Conservation (phyloP, 2,329 filamentous ascomycete genomes). For the Westerdykella sp. region DNA sequence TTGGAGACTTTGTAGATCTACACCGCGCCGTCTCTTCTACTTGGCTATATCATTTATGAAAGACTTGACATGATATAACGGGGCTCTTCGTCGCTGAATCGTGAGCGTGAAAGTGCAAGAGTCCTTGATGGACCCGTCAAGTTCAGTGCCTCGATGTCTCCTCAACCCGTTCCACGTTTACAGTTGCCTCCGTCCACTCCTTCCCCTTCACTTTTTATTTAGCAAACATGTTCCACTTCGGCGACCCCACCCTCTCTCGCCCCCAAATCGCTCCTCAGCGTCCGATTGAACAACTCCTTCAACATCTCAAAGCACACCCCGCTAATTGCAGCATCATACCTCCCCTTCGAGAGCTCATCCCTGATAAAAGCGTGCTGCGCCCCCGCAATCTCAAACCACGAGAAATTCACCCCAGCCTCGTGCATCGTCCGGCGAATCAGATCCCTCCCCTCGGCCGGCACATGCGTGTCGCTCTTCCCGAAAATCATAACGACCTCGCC, state of each 20-base stretch:
- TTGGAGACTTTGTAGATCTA: too few species aligned
- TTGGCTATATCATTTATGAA: too few species aligned
- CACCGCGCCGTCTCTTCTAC: too few species aligned
- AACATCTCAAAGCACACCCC: constrained; percentile 89
- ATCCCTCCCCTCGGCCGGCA: constrained; percentile 75
- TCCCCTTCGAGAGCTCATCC: constrained; percentile 87
- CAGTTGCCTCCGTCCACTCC: too few species aligned
- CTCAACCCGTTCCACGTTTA: too few species aligned
- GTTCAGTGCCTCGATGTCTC: too few species aligned
- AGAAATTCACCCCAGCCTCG: constrained; percentile 66
- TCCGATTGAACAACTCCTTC: constrained; percentile 74
- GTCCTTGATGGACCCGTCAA: too few species aligned
- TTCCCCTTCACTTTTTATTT: too few species aligned
- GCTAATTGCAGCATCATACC: constrained; percentile 80
- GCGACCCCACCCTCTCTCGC: background rate
- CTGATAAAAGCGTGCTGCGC: constrained; percentile 93
- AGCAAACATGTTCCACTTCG: too few species aligned
- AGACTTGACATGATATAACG: too few species aligned
- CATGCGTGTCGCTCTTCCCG: constrained; percentile 84
- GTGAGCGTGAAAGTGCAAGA: too few species aligned
- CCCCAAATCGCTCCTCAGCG: constrained; percentile 73
- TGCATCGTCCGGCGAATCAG: constrained; percentile 76
- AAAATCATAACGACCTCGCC: constrained; percentile 86
- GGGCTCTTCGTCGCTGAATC: too few species aligned
- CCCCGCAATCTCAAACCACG: constrained; percentile 86